Evolutionary conservation across 257 asterid species (phyloP), one percentile per base, ranked within the genome.

Genomic region (Catharanthus roseus): DNA sequence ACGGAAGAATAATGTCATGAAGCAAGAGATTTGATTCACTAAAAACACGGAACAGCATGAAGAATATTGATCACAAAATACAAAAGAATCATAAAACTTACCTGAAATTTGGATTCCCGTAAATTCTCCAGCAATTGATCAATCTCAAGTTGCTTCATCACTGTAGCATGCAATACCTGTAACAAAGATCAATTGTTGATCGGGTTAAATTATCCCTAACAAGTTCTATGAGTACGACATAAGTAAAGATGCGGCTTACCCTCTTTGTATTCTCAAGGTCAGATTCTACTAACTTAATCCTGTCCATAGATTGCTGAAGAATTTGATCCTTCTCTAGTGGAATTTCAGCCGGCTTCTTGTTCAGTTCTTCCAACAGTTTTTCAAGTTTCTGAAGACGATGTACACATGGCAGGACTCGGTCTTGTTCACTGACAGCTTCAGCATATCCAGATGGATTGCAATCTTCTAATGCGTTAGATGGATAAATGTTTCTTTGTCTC

Each of bases 251-350:
- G 42, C n/a, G n/a, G n/a, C 72, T 80, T 85, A 89, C 98, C 90
- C 86, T 82, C 80, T 93, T 93, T 69, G 98, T 93, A 71, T 87
- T 87, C 74, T 86, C 91, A 63, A 93, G 96, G 77, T 93, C 98
- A 71, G 56, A 69, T 80, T 93, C 98, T 18, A 91, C 89, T 26
- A 77, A 82, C 86, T 89, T 91, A 76, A 93, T 90, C 86, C 98
- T 89, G 72, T 85, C 91, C 67, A 93, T 76, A 19, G 98, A 93
- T 67, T 91, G 89, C 72, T 77, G 92, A 74, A 93, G 87, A 82
- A 93, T 83, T 77, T 82, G 95, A 39, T 93, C 96, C 85, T 93
- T 93, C 81, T 88, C 98, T 18, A 74, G 51, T 67, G 98, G 98
- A 65, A 93, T 87, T 75, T 85, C 93, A 67, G 87, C 77, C 24